Evolutionary conservation across 1,284 basidiomycete genomes (phyloP), one percentile per base, ranked within the genome.

Genomic region (Sporisorium reilianum): DNA sequence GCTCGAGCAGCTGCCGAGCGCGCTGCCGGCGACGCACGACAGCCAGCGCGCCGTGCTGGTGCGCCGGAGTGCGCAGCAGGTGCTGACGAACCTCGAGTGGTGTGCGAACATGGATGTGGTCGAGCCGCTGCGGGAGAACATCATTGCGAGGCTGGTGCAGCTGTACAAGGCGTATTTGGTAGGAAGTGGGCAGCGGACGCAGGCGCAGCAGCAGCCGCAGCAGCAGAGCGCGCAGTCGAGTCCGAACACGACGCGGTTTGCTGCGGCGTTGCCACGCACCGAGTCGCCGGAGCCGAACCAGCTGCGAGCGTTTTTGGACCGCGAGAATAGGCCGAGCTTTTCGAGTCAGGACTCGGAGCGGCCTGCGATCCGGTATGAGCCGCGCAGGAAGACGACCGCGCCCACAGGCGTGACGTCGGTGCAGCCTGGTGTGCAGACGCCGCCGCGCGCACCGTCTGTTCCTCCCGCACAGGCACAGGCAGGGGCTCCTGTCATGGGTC

Each of bases 51-150:
- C 60, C 2, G 64, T 70, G 20, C 52, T 69, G 0, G 71, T 75
- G 2, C 38, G 71, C 0, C 46, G 71, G n/a, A 75, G 71, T 32
- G 66, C 66, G 10, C 71, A 74, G 61, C 71, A 74, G 41, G 71
- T 74, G n/a, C 48, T 74, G 42, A 74, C 71, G 11, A 74, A 74
- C 36, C 20, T 74, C 18, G 71, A 74, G 46, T 74, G 71, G 71
- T 74, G 71, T 22, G 71, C 72, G 5, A 75, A 70, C 53, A 75
- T 75, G 72, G 72, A 69, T 23, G 67, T 70, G 2, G 63, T 75
- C 9, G 72, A 75, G 22, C 72, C 72, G 32, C 46, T 75, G 26
- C 62, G 67, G 34, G 63, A 66, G 49, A 65, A 69, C 22, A 58
- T 75, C 40, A 52, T 69, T 23, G 63, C 61, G 3, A 65, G 66